Base-by-base conservation (phyloP, 2,329 filamentous ascomycete species). In the Botrytis medusae region DNA sequence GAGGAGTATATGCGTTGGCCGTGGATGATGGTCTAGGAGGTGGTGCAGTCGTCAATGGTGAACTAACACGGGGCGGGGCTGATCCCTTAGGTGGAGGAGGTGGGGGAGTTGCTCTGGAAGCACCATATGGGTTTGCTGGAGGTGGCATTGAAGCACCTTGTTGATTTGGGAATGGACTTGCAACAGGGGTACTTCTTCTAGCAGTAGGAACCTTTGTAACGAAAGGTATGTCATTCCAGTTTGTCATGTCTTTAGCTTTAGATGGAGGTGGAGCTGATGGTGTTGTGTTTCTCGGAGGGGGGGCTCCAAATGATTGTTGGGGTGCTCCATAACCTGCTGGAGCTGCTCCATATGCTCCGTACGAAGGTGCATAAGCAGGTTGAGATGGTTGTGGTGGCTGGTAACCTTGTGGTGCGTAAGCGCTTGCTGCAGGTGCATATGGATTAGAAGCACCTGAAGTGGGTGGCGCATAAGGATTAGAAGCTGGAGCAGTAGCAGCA, bases 181-280 rank as follows among this genome's bases (percentile, higher is more conserved):
- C 88, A 61, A 84, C 80, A 32, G 89, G 85, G 1, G 95, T 98
- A 63, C 87, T 87, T 80, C 91, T 89, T 77, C 95, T 90, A 34
- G 91, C 77, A 22, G 89, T 87, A n/a, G 92, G 87, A 72, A 88
- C 85, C 84, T 95, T 93, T 63, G 89, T 87, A 63, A 98, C 92
- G 79, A 97, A 88, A 1, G 96, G 96, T 69, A 97, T 92, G 82
- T 99, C 96, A 78, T 99, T 99, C 96, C 96, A 99, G 78, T 93
- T 92, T 42, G 91, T 89, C 76, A 91, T 91, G 76, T 92, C 91
- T 80, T 90, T 91, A 73, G 89, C 85, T 79, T 89, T 90, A 16
- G 93, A 89, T 29, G 93, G 89, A 34, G 94, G 91, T 59, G 89
- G 86, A 37, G 87, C 87, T 20, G 93, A 91, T n/a, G 91, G 88